Evolutionary conservation across 2,329 filamentous ascomycete species (phyloP).

Genomic region (Beauveria rudraprayagi): DNA sequence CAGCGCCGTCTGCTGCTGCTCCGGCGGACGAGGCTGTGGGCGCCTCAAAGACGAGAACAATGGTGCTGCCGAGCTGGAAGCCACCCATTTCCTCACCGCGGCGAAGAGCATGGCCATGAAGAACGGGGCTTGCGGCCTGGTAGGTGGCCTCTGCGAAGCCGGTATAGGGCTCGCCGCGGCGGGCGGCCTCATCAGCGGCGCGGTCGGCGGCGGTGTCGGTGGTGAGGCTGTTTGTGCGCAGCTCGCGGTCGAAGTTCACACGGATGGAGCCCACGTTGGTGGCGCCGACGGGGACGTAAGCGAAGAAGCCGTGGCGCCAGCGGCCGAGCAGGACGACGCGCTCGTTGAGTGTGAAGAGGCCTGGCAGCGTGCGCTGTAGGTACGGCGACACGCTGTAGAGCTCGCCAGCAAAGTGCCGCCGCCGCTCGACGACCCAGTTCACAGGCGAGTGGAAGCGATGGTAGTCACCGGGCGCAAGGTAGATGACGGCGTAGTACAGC

Average conservation of each 20-base stretch:
- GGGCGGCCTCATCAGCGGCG: constrained; percentile 70
- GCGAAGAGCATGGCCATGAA: constrained; percentile 75
- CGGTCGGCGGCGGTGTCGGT: constrained; percentile 88
- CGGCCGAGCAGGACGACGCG: constrained; percentile 85
- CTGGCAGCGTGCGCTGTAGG: constrained; percentile 83
- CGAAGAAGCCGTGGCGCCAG: constrained; percentile 98
- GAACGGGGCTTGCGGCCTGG: constrained; percentile 62
- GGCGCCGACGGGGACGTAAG: constrained; percentile 88
- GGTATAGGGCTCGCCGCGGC: constrained; percentile 72
- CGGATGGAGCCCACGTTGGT: constrained; percentile 97
- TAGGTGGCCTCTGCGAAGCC: constrained; percentile 93
- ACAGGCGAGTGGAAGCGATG: constrained; percentile 96
- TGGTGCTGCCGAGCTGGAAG: constrained; percentile 89
- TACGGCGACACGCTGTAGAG: constrained; percentile 93
- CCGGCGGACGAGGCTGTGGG: constrained; percentile 50
- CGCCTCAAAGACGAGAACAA: constrained; percentile 94
- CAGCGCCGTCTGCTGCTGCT: constrained; percentile 41
- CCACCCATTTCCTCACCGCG: constrained; percentile 97
- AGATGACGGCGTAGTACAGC: constrained; percentile 90
- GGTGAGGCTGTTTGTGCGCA: constrained; percentile 84
- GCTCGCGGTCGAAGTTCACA: constrained; percentile 91
- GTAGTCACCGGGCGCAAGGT: constrained; percentile 94
- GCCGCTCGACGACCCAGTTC: constrained; percentile 87
- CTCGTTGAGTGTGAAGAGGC: constrained; percentile 94
- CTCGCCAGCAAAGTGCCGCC: constrained; percentile 96